Base-by-base conservation (phyloP, 257 asterid species). In the Solanum commersonii region DNA sequence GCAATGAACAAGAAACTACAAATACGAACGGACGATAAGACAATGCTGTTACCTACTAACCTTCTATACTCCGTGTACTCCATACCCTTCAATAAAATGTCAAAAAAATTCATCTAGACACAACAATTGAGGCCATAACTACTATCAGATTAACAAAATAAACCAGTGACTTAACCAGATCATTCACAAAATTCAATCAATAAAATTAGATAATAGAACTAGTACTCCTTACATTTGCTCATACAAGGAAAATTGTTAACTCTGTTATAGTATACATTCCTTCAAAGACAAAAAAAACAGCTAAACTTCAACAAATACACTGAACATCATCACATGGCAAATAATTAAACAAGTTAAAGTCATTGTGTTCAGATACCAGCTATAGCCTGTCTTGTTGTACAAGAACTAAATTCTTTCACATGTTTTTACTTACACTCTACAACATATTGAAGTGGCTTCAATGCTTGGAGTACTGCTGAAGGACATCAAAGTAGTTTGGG, bases 401-500 rank as follows among this genome's bases (percentile, higher is more conserved):
- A 40, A 40, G 37, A 77, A 42, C 37, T 42, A 42, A 78, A 14
- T 25, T n/a, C 37, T 78, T 23, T 42, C 13, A 79, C 38, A 27
- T 15, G 38, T 44, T 79, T 59, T 44, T 79, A 44, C 84, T 79
- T 79, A 16, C 85, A 79, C 65, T 27, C 67, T 44, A 16, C 67
- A 44, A 44, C 5, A 15, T 44, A 25, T 22, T 10, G 67, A 79
- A 16, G 67, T 14, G 27, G 67, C 20, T 77, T 94, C 92, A 96
- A 77, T 94, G 93, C 91, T 92, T 94, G 22, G 98, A 91, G 87
- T 92, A 94, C 67, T 91, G 91, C 31, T 94, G 89, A 22, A 96
- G 96, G 46, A 96, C 98, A 20, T 97, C 96, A 60, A 97, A 97
- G 87, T 97, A 97, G 85, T 94, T 88, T 0, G 99, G 99, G 94